phyloP scores from a whole-genome alignment of 208 protist genomes.

The Angomonas deanei region DNA sequence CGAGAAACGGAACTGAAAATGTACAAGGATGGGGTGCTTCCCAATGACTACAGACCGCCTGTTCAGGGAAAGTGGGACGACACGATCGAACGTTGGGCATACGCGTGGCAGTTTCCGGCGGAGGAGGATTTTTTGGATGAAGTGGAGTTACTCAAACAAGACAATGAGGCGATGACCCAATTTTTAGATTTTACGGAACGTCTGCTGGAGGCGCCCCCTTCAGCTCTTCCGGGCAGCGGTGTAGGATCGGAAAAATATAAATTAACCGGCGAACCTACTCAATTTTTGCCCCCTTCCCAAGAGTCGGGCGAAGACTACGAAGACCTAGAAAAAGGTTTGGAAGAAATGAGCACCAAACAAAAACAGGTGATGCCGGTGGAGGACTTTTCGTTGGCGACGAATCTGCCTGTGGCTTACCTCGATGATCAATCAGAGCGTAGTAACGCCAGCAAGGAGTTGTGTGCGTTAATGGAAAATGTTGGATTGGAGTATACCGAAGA shows the following conservation, averaged over 20 bases:
- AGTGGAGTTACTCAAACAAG: slow-evolving; percentile 36
- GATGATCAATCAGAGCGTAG: slow-evolving; percentile 75
- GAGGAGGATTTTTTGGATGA: slow-evolving; percentile 66
- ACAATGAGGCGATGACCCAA: slow-evolving; percentile 42
- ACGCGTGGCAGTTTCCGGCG: slow-evolving; percentile 90
- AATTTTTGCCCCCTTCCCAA: background rate
- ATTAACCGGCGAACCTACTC: background rate
- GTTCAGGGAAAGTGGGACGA: slow-evolving; percentile 88
- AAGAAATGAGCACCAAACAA: no score
- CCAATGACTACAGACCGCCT: slow-evolving; percentile 77
- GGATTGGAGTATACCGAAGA: slow-evolving; percentile 82
- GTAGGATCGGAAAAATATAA: slow-evolving; percentile 36
- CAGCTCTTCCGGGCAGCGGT: slow-evolving; percentile 31
- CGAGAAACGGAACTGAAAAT: slow-evolving; percentile 83
- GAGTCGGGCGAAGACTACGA: slow-evolving; percentile 16
- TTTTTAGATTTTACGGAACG: slow-evolving; percentile 64
- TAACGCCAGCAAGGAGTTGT: slow-evolving; percentile 72
- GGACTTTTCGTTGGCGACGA: slow-evolving; percentile 40
- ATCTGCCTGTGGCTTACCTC: slow-evolving; percentile 79
- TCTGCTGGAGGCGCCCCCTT: slow-evolving; percentile 42
- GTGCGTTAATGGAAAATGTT: slow-evolving; percentile 42
- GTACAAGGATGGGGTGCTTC: slow-evolving; percentile 68
- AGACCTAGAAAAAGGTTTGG: slow-evolving; percentile 5
- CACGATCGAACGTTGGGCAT: slow-evolving; percentile 88
- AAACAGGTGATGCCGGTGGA: slow-evolving; percentile 18